These are phyloP conservation scores for Ramaria rubella DNA, from an alignment of 768 basidiomycete species.

Conservation along the genomic window DNA sequence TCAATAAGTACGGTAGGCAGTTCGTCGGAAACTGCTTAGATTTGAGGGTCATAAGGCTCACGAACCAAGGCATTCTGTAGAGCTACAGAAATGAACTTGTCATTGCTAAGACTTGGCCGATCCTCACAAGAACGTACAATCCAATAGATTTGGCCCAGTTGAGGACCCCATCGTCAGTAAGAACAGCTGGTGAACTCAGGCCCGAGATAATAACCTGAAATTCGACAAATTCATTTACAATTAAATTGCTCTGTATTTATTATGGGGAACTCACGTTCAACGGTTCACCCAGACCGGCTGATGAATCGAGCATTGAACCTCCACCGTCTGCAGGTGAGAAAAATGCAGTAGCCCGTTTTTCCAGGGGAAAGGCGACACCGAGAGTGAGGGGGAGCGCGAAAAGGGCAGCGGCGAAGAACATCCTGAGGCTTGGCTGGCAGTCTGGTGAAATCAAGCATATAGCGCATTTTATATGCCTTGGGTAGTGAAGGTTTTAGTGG, in stretches of 20 bases:
- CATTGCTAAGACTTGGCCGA: not conserved
- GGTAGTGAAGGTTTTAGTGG: too few relatives aligned
- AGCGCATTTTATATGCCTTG: too few relatives aligned
- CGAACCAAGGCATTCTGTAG: conserved; percentile 8
- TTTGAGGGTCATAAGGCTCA: not conserved
- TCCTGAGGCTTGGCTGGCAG: too few relatives aligned
- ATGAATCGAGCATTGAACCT: conserved; percentile 6
- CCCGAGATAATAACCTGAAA: conserved; percentile 16
- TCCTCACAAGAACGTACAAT: not conserved
- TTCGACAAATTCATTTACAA: not conserved
- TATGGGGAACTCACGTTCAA: conserved; percentile 3
- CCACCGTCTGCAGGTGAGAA: conserved; percentile 6
- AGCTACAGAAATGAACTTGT: not conserved
- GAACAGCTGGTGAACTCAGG: conserved; percentile 9
- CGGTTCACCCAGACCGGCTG: conserved; percentile 9
- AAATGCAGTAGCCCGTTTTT: not conserved
- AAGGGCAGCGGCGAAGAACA: conserved; percentile 1
- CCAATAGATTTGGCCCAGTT: conserved; percentile 10
- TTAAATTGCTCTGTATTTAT: not conserved
- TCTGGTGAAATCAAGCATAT: too few relatives aligned
- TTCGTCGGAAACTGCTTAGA: not conserved
- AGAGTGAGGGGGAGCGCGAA: not conserved
- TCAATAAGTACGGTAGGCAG: not conserved
- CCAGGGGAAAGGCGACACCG: not conserved
- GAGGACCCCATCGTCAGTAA: conserved; percentile 13